Evolutionary conservation across 139 green algal genomes (phyloP).

Genomic region (Tetradesmus lagerheimii): DNA sequence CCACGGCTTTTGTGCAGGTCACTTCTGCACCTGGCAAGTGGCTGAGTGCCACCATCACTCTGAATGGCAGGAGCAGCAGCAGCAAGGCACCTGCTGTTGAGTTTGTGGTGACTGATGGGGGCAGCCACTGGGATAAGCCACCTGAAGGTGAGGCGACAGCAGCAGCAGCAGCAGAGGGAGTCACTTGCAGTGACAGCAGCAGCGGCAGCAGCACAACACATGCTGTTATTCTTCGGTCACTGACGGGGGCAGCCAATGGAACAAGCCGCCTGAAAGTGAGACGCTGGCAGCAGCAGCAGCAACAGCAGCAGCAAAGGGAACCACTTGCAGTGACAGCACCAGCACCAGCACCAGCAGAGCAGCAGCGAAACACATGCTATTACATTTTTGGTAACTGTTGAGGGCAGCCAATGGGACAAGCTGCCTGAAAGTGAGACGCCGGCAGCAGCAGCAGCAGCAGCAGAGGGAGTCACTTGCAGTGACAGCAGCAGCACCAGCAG

Average conservation of each 20-base stretch:
- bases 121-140: constrained; percentile 73
- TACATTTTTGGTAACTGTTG: no score
- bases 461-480: no score
- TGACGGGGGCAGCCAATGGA: no score
- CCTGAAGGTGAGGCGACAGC: constrained; percentile 40
- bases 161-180: neutral
- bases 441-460: no score
- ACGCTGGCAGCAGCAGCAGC: no score
- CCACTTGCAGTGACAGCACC: no score
- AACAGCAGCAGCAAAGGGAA: no score
- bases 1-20: constrained; percentile 20
- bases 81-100: constrained; percentile 58
- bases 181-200: neutral
- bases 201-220: neutral
- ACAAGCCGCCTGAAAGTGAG: no score
- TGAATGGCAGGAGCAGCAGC: constrained; percentile 14
- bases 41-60: constrained; percentile 48
- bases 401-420: no score
- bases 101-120: constrained; percentile 74
- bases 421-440: no score
- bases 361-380: no score
- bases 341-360: constrained; percentile 43
- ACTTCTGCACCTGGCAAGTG: constrained; percentile 52
- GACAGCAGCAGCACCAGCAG: no score
- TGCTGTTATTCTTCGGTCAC: neutral